These are phyloP conservation scores for Tubosaeta brunneosetosa DNA, from an alignment of 768 basidiomycete genomes.

Conservation along the genomic window DNA sequence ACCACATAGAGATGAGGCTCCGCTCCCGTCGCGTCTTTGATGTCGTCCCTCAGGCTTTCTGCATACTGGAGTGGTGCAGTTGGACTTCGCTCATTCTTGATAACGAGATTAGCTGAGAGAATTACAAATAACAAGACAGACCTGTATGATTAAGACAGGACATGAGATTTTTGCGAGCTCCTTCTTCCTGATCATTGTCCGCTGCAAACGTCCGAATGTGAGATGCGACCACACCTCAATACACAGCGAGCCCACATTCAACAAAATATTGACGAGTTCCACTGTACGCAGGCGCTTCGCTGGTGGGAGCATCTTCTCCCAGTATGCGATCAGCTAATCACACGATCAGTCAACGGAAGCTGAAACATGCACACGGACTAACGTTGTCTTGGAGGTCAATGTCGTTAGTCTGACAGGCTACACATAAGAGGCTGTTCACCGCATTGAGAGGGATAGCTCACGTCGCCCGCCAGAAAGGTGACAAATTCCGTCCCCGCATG, in stretches of 20 bases:
- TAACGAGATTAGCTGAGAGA: constrained; percentile 1
- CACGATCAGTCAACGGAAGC: constrained; percentile 7
- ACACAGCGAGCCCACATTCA: constrained; percentile 47
- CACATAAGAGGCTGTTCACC: constrained; percentile 1
- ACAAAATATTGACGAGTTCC: constrained; percentile 50
- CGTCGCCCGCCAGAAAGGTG: constrained; percentile 51
- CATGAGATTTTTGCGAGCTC: constrained; percentile 50
- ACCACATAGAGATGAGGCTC: constrained; percentile 54
- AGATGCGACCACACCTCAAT: neutral
- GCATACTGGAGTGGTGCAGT: constrained; percentile 53
- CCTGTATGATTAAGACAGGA: constrained; percentile 69
- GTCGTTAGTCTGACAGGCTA: constrained; percentile 25
- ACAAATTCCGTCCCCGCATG: constrained; percentile 59
- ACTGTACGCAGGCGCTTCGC: constrained; percentile 46
- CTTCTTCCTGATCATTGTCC: constrained; percentile 46
- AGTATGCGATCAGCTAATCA: constrained; percentile 58
- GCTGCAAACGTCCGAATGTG: constrained; percentile 34
- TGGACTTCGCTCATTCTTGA: constrained; percentile 57
- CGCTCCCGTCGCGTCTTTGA: constrained; percentile 42
- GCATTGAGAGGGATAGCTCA: constrained; percentile 30
- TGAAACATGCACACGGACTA: constrained; percentile 18
- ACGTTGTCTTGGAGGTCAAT: constrained; percentile 64
- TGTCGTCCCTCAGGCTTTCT: constrained; percentile 45
- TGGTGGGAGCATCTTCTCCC: constrained; percentile 56
- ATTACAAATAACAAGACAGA: constrained; percentile 24